Base-by-base conservation (phyloP, 345 rosid genomes). In the Rhizophora mangle region DNA sequence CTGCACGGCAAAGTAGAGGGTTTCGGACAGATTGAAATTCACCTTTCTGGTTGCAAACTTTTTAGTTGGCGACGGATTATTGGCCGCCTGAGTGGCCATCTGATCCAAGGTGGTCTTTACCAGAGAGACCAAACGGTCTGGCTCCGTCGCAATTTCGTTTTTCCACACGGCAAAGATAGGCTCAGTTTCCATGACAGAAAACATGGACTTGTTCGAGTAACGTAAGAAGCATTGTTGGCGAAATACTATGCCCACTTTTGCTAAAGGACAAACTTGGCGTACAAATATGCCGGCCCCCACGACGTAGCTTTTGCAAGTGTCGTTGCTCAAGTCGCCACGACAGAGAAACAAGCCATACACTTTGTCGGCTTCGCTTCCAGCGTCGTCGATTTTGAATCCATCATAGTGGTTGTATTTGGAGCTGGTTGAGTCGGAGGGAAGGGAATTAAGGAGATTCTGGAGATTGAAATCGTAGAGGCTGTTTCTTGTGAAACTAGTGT, bases 1-100 rank as follows among this genome's bases (percentile, higher is more conserved):
- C 72, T 87, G 90, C 8, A 74, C 81, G 3, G 78, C 37, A 5
- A 76, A 76, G 43, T 67, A 82, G 37, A 80, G 10, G 21, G 60
- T 72, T 57, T 27, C 68, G 49, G 63, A 72, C 6, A 6, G n/a
- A 0, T 73, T 73, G 10, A 59, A 80, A 27, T 65, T 63, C 0
- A 59, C 75, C 13, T 82, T 62, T 1, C 62, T 76, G 1, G 67
- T 39, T 4, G 60, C 77, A 64, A 73, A 83, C 21, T 72, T 69
- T 34, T 21, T 73, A 65, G 62, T 72, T 70, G 60, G 73, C 8
- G 16, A 13, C 21, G 52, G 32, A 22, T 27, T 36, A 3, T 15
- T 8, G 1, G 13, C 22, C 3, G 75, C 80, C 53, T 20, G 13
- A 37, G 62, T n/a, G 74, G 67, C 68, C 57, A 68, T 49, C 0